These are phyloP conservation scores for Colletotrichum gigasporum DNA, from an alignment of 2,329 filamentous ascomycete genomes.

Conservation along the genomic window DNA sequence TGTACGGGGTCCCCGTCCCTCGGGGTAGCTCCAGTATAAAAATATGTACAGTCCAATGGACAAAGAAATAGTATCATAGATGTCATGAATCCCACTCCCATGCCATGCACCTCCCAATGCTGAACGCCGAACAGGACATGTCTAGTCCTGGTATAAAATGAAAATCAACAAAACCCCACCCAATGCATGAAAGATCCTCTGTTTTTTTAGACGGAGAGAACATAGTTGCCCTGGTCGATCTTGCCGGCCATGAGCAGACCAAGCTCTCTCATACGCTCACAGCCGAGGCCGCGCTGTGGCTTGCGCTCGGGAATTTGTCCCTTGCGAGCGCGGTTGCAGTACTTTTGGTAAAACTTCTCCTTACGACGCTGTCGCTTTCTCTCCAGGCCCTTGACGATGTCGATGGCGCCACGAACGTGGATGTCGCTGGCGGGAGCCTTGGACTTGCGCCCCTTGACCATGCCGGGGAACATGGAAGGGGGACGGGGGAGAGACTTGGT, in stretches of 20 bases:
- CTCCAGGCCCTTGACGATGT: conserved; percentile 96
- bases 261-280: conserved; percentile 87
- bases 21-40: conserved; percentile 5
- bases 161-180: conserved; percentile 5
- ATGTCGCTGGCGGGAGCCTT: conserved; percentile 53
- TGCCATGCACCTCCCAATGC: conserved; percentile 29
- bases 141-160: conserved; percentile 17
- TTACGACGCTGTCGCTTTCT: conserved; percentile 91
- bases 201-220: conserved; percentile 71
- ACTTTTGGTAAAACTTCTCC: conserved; percentile 91
- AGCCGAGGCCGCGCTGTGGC: conserved; percentile 84
- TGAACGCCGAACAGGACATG: conserved; percentile 25
- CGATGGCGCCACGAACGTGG: conserved; percentile 91
- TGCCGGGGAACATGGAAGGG: conserved; percentile 73
- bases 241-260: conserved; percentile 90
- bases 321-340: conserved; percentile 84
- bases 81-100: conserved; percentile 36
- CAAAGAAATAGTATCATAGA: conserved; percentile 33
- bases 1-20: conserved; percentile 14
- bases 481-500: conserved; percentile 90
- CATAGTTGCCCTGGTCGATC: conserved; percentile 77
- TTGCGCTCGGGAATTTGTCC: conserved; percentile 69
- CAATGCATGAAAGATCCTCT: background rate
- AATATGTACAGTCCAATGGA: conserved; percentile 33
- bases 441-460: conserved; percentile 52